Base-by-base conservation (phyloP, 1,284 basidiomycete genomes). In the Sanghuangporus weigelae region DNA sequence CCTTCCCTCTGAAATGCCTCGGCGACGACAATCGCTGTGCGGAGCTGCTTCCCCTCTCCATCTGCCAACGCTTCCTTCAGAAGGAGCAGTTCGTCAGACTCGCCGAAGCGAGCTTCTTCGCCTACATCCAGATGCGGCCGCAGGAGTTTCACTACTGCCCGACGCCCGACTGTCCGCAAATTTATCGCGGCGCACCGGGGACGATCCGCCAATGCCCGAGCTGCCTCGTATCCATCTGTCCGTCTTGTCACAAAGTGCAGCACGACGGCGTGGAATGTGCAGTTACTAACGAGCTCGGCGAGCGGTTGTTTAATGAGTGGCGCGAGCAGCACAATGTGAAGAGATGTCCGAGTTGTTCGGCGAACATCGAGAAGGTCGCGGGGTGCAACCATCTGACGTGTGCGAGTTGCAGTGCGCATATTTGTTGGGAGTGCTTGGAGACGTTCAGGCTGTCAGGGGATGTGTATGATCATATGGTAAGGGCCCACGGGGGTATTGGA, bases 81-180 rank as follows among this genome's bases (percentile, higher is more conserved):
- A 70, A 80, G 0, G 71, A 72, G 3, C 80, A 87, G 35, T 84
- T 88, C 68, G 77, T 83, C 19, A 73, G 78, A 0, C 67, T 90
- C 46, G 72, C 82, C 12, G 76, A 82, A 11, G 82, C 86, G 0
- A 81, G 88, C 0, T 85, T 89, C 69, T 75, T 79, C 26, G 71
- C 80, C 0, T 77, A 89, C 69, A 75, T 89, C 19, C 81, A 85
- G 62, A 72, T 79, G 0, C 81, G 79, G 26, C 78, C 86, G 0
- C 73, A 78, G 10, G 84, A 90, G 63, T 87, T 87, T 69, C 80
- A 82, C 63, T 85, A 85, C 68, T 92, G 89, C 72, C 89, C 89
- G 0, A 85, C 89, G 0, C 85, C 89, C 0, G 87, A 91, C 69
- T 92, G 89, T 68, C 77, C 78, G 0, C 87, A 91, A 68, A 77